A percentile compares a stretch with the other conserved stretches of the same genome.
Conservation (phyloP, 495 filamentous ascomycete genomes). For the Penicillium subrubescens region DNA sequence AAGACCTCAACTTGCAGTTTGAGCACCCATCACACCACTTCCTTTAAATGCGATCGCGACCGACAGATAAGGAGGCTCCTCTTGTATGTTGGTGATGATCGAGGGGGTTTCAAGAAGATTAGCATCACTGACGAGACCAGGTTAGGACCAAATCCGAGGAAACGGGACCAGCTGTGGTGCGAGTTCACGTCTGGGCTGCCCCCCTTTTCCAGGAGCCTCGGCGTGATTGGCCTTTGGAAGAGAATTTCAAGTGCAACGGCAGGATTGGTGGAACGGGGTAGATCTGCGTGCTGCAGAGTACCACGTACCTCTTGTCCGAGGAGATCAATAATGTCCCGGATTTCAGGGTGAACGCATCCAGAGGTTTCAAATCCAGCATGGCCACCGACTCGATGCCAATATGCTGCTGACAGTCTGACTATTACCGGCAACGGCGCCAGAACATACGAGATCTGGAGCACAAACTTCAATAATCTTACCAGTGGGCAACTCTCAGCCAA, state of each 20-base stretch:
- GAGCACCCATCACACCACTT: not conserved
- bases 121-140: not conserved
- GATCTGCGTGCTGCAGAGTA: constrained; percentile 3
- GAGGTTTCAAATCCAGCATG: not conserved
- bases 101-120: constrained; percentile 1
- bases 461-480: not conserved
- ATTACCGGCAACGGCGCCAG: not conserved
- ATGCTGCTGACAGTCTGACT: not conserved
- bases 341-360: not conserved
- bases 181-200: not conserved
- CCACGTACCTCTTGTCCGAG: not conserved
- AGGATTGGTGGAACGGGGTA: not conserved
- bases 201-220: not conserved
- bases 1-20: not conserved
- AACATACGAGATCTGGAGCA: not conserved
- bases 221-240: not conserved
- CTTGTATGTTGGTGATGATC: not conserved
- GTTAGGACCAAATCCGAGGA: not conserved
- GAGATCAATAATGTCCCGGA: not conserved
- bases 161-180: not conserved
- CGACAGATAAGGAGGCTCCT: not conserved
- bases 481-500: not conserved
- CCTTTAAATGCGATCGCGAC: not conserved
- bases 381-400: not conserved
- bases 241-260: not conserved